Percentiles rank a stretch among this genome's conserved stretches.
Conservation (phyloP, 306 rosid genomes). For the Arachis hypogaea region DNA sequence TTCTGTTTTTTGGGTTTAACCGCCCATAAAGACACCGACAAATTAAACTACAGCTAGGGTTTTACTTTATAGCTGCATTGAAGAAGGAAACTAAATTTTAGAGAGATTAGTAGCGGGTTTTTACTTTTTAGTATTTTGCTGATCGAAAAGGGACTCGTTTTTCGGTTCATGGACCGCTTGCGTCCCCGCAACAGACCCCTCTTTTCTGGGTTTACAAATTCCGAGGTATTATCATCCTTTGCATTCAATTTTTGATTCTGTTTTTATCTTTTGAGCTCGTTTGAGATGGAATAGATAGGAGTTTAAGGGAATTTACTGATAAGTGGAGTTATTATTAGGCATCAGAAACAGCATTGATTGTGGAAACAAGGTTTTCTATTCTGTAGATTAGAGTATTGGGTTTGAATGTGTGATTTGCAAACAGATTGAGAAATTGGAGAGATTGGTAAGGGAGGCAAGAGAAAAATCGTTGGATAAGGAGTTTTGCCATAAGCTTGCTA, state of each 20-base stretch:
- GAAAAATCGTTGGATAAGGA: conserved; percentile 50
- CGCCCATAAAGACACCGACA: too few species aligned
- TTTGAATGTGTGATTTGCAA: too few species aligned
- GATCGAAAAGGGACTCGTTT: neutral
- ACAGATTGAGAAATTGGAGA: too few species aligned
- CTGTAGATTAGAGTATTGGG: too few species aligned
- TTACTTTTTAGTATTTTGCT: neutral
- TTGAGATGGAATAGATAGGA: too few species aligned
- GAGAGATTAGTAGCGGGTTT: neutral
- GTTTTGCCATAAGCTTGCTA: conserved; percentile 62
- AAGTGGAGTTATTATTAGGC: too few species aligned
- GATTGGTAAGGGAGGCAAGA: too few species aligned
- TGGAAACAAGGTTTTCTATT: too few species aligned
- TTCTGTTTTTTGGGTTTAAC: too few species aligned
- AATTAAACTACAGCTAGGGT: neutral
- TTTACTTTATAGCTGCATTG: neutral
- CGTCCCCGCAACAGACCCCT: conserved; percentile 73
- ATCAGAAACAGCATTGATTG: too few species aligned
- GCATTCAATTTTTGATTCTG: neutral
- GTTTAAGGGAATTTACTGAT: too few species aligned
- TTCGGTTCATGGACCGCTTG: conserved; percentile 69
- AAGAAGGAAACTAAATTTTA: neutral
- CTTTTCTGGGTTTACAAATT: conserved; percentile 76
- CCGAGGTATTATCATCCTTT: conserved; percentile 56
- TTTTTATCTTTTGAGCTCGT: neutral